phyloP scores from a whole-genome alignment of 2,329 filamentous ascomycete species.

The Lizonia empirigonia region DNA sequence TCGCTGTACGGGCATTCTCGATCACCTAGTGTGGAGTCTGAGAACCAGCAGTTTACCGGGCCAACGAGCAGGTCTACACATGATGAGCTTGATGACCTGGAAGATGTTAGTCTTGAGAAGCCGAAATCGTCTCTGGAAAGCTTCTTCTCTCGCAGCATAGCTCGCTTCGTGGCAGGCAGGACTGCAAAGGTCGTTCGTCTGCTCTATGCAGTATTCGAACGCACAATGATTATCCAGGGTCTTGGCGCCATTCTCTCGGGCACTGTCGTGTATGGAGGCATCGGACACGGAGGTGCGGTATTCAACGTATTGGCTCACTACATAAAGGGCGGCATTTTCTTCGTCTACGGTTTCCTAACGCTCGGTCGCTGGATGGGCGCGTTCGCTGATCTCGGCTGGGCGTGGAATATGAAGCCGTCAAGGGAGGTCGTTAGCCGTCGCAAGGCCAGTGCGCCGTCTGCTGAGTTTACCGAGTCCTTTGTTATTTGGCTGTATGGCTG shows the following conservation, averaged over 20 bases:
- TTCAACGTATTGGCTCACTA: conserved; percentile 91
- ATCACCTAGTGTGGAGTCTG: conserved; percentile 63
- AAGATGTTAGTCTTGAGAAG: conserved; percentile 54
- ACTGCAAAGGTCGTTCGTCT: conserved; percentile 64
- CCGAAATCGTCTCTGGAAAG: conserved; percentile 54
- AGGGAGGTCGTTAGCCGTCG: conserved; percentile 64
- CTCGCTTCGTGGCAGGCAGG: conserved; percentile 59
- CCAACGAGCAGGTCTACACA: conserved; percentile 49
- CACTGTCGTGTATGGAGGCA: conserved; percentile 76
- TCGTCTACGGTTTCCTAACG: conserved; percentile 88
- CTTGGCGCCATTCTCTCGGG: conserved; percentile 76
- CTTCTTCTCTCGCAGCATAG: conserved; percentile 61
- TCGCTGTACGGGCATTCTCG: conserved; percentile 69
- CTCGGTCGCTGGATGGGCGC: conserved; percentile 88
- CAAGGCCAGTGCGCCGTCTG: conserved; percentile 68
- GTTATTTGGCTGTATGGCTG: conserved; percentile 89
- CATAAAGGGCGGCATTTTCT: conserved; percentile 93
- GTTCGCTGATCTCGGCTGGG: conserved; percentile 91
- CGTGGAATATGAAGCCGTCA: conserved; percentile 83
- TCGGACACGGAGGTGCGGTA: conserved; percentile 73
- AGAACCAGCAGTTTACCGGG: conserved; percentile 45
- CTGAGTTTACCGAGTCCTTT: conserved; percentile 87
- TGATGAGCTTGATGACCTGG: conserved; percentile 51
- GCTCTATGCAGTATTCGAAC: conserved; percentile 72
- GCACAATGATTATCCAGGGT: conserved; percentile 76